Evolutionary conservation across 179 eudicot species (phyloP), one percentile per base, ranked within the genome.

Genomic region (Beta macrorhiza): DNA sequence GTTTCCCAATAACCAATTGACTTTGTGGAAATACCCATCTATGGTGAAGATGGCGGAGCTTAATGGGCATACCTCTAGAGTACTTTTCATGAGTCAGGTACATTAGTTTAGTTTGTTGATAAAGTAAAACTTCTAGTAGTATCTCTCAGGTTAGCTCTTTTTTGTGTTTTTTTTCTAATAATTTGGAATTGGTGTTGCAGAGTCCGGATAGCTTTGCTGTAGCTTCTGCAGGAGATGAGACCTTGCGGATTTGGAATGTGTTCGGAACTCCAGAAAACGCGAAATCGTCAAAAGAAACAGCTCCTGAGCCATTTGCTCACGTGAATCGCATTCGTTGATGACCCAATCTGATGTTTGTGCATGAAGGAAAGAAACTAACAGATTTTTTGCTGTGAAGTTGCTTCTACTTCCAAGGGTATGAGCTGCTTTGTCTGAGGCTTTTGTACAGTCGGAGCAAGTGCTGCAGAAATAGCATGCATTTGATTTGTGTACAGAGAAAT

Each of bases 1-100:
- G 3, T 89, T 87, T 78, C 85, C 90, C 67, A 90, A 90, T 87
- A 93, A 91, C 84, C 93, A 91, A 87, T 88, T 93, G 64, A 91
- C 90, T 45, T 84, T 91, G 47, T 93, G 97, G 97, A 93, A 87
- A 77, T 91, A 91, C 81, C 97, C 97, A 6, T 92, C 97, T 4
- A 91, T 92, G 97, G 92, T 85, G 77, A 91, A 92, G 81, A 83
- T 88, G 65, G 88, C 92, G 5, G 97, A 93, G 89, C 91, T 91
- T 57, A 88, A 87, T 74, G 91, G 93, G 44, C 94, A 92, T 81
- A 86, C 89, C 15, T 93, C 93, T 10, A 84, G 94, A 80, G 93
- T 90, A 42, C 92, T 92, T 76, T 93, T 75, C 82, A 92, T 89
- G 88, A 85, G 90, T 72, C 87, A 84, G 82, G 87, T 83, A 82